These are phyloP conservation scores for Chaetomium olivaceum DNA, from an alignment of 2,329 filamentous ascomycete species.

Conservation along the genomic window DNA sequence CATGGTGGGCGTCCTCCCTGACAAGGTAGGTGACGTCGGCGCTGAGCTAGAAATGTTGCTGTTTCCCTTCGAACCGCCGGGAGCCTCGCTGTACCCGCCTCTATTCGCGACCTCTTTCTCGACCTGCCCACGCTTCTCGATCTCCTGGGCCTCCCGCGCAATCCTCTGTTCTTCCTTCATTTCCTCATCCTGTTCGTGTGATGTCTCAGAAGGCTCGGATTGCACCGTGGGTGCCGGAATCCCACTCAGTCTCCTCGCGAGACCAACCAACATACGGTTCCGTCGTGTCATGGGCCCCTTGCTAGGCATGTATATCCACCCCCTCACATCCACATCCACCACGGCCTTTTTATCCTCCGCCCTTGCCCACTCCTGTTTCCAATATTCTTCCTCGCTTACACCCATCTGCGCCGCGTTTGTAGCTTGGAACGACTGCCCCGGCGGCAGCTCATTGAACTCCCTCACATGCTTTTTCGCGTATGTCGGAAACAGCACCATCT, in stretches of 20 bases:
- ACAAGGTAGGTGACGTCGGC: slow-evolving; percentile 47
- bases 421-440: slow-evolving; percentile 40
- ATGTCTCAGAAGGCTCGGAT: slow-evolving; percentile 30
- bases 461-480: slow-evolving; percentile 77
- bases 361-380: slow-evolving; percentile 75
- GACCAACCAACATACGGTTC: slow-evolving; percentile 80
- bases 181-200: slow-evolving; percentile 50
- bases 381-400: slow-evolving; percentile 69
- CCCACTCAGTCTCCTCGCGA: slow-evolving; percentile 85
- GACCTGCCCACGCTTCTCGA: slow-evolving; percentile 69
- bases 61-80: slow-evolving; percentile 47
- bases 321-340: slow-evolving; percentile 90
- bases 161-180: slow-evolving; percentile 64
- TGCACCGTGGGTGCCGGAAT: slow-evolving; percentile 67
- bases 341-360: slow-evolving; percentile 81
- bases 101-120: slow-evolving; percentile 70
- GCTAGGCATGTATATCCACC: slow-evolving; percentile 91
- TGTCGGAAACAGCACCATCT: slow-evolving; percentile 93
- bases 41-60: slow-evolving; percentile 43
- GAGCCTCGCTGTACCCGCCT: slow-evolving; percentile 72
- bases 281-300: slow-evolving; percentile 81
- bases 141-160: slow-evolving; percentile 71
- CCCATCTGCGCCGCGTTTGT: slow-evolving; percentile 36
- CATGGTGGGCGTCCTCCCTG: slow-evolving; percentile 39
- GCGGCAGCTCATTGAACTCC: slow-evolving; percentile 53